Conservation (phyloP, 2,329 filamentous ascomycete genomes). For the Alternaria alternata region DNA sequence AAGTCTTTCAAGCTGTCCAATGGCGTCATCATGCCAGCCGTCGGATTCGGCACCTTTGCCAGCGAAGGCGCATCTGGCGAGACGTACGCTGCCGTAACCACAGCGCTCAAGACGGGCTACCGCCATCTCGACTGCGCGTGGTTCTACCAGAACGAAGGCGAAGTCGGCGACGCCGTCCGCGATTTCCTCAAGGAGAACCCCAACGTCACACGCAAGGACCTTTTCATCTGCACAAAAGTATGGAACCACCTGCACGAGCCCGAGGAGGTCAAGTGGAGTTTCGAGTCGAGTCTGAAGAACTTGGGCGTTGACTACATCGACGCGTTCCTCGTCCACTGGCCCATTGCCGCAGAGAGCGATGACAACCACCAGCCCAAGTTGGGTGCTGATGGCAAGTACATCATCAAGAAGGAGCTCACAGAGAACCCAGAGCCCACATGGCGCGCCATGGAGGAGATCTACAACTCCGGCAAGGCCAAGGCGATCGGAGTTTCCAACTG, state of each 20-base stretch:
- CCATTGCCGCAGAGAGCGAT: conserved; percentile 61
- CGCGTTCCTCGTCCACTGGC: conserved; percentile 73
- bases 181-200: conserved; percentile 65
- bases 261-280: conserved; percentile 67
- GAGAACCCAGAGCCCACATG: conserved; percentile 73
- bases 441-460: conserved; percentile 70
- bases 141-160: conserved; percentile 75
- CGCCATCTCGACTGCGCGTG: conserved; percentile 74
- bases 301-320: conserved; percentile 71
- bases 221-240: conserved; percentile 81
- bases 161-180: conserved; percentile 71
- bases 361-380: conserved; percentile 62
- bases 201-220: conserved; percentile 63
- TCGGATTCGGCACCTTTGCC: conserved; percentile 78
- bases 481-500: conserved; percentile 79
- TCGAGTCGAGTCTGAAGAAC: conserved; percentile 69
- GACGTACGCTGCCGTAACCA: conserved; percentile 64
- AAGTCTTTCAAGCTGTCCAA: conserved; percentile 64
- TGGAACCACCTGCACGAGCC: conserved; percentile 63
- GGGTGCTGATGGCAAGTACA: conserved; percentile 65
- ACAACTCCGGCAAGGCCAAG: conserved; percentile 67
- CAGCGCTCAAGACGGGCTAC: conserved; percentile 67
- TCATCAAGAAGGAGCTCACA: conserved; percentile 71
- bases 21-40: conserved; percentile 69
- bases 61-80: conserved; percentile 70